Conservation (phyloP, 306 rosid species). For the Castanea sativa region DNA sequence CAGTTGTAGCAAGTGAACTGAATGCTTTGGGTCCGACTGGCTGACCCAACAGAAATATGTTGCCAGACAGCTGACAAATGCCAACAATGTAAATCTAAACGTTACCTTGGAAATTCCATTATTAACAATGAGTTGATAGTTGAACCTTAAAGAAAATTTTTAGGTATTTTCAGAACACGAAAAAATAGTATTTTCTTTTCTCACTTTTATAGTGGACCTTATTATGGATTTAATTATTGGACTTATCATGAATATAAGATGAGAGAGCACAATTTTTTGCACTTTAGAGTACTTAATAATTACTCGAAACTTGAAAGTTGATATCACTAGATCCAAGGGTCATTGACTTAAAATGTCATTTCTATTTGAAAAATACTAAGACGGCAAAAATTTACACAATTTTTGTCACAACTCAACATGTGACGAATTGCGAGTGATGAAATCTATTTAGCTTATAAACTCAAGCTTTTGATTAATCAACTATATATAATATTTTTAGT, state of each 20-base stretch:
- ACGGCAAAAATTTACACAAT: too few species aligned
- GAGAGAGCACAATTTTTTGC: fast-evolving
- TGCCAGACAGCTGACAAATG: slow-evolving; percentile 13
- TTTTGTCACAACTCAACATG: fast-evolving
- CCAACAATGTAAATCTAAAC: too few species aligned
- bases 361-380: too few species aligned
- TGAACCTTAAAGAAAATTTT: too few species aligned
- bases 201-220: fast-evolving
- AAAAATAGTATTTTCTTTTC: fast-evolving
- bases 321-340: too few species aligned
- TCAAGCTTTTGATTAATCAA: too few species aligned
- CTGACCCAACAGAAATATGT: not conserved
- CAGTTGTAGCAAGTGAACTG: not conserved
- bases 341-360: too few species aligned
- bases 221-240: fast-evolving
- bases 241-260: fast-evolving
- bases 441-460: too few species aligned
- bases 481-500: too few species aligned
- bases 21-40: too few species aligned
- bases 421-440: fast-evolving
- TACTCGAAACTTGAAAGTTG: too few species aligned
- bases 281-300: fast-evolving
- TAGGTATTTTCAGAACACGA: fast-evolving
- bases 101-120: not conserved
- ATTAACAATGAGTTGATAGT: too few species aligned